Evolutionary conservation across 1,139 yeast genomes (phyloP).

Genomic region (Debaryomyces fabryi): DNA sequence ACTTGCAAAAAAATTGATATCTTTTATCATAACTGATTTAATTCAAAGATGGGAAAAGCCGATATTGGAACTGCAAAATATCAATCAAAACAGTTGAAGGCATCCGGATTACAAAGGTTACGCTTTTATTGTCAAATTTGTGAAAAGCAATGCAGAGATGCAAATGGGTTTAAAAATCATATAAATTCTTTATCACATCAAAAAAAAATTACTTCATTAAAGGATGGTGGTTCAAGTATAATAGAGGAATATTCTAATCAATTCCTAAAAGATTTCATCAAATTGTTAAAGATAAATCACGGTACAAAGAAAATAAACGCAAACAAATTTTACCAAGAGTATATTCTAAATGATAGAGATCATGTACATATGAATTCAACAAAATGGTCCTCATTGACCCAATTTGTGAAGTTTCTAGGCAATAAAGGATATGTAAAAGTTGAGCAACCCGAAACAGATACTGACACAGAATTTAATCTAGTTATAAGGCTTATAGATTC

Average conservation of each 20-base stretch:
- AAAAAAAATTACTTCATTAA: constrained; percentile 31
- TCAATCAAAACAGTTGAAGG: constrained; percentile 75
- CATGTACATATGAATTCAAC: constrained; percentile 94
- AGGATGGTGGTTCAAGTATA: constrained; percentile 45
- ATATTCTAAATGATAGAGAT: constrained; percentile 68
- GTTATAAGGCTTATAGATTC: constrained; percentile 35
- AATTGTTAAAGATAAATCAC: constrained; percentile 63
- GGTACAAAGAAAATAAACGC: constrained; percentile 83
- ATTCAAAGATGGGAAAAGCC: constrained; percentile 42
- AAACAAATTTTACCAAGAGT: constrained; percentile 88
- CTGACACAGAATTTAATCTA: constrained; percentile 43
- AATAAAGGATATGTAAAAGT: constrained; percentile 61
- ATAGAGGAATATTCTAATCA: constrained; percentile 61
- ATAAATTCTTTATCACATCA: constrained; percentile 75
- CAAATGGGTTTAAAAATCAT: constrained; percentile 92
- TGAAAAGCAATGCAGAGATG: constrained; percentile 91
- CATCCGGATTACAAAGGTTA: constrained; percentile 83
- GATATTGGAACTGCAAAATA: constrained; percentile 84
- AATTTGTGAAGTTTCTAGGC: constrained; percentile 69
- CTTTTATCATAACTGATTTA: neutral
- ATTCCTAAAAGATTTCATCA: constrained; percentile 69
- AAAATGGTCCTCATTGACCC: constrained; percentile 69
- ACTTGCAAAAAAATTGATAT: neutral
- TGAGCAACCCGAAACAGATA: constrained; percentile 40
- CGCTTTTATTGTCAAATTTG: constrained; percentile 92